Conservation (phyloP, 805 yeast genomes). For the Pichia exigua region DNA sequence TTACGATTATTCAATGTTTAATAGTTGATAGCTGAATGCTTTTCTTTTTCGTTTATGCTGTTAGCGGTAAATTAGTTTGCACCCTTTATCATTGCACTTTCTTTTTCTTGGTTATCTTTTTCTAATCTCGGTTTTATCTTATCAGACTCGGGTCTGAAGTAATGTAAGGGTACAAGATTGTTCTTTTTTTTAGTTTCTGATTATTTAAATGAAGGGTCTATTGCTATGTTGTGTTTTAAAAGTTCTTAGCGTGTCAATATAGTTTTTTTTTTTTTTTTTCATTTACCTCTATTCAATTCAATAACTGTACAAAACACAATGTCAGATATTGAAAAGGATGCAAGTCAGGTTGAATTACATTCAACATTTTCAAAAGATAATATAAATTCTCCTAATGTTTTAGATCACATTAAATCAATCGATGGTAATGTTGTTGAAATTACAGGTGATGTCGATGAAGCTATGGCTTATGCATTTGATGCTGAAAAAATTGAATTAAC, state of each 20-base stretch:
- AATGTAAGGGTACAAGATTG: too few relatives aligned
- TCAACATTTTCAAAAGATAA: conserved; percentile 12
- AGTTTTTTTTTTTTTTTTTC: too few relatives aligned
- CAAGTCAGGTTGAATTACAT: conserved; percentile 2
- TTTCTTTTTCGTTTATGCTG: too few relatives aligned
- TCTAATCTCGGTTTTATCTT: not conserved
- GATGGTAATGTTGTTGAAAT: conserved; percentile 8
- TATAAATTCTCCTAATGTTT: conserved; percentile 4
- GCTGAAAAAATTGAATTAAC: conserved; percentile 6
- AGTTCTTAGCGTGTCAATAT: too few relatives aligned
- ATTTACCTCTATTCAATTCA: not conserved
- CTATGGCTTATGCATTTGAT: conserved; percentile 9
- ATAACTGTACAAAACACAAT: not conserved
- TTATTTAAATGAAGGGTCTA: not conserved
- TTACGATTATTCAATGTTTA: too few relatives aligned
- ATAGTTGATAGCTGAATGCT: too few relatives aligned
- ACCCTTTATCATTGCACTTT: too few relatives aligned
- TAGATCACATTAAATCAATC: conserved; percentile 5
- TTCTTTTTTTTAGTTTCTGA: not conserved
- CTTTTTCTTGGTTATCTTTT: too few relatives aligned
- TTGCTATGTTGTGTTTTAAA: not conserved
- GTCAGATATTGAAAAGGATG: conserved; percentile 7
- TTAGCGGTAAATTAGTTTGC: too few relatives aligned
- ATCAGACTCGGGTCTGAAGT: not conserved
- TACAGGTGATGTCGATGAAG: conserved; percentile 12